Conservation (phyloP, 2,329 filamentous ascomycete species). For the Cordyceps javanica region DNA sequence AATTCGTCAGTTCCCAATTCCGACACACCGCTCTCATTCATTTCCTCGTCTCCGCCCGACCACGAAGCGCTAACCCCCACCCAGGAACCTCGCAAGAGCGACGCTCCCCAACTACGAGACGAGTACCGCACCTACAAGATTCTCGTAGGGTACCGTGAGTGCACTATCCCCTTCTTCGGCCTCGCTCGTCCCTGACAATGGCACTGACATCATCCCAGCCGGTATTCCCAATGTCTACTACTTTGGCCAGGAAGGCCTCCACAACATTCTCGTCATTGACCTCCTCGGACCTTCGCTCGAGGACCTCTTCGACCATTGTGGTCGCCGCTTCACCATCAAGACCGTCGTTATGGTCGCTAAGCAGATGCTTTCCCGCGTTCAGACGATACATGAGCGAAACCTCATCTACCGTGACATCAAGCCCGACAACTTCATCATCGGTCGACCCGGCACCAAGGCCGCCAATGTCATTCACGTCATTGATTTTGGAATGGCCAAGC, state of each 20-base stretch:
- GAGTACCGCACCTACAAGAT: constrained; percentile 99
- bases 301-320: constrained; percentile 96
- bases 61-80: background rate
- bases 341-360: constrained; percentile 99
- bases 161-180: constrained; percentile 25
- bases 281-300: constrained; percentile 90
- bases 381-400: constrained; percentile 96
- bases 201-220: constrained; percentile 46
- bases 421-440: constrained; percentile 98
- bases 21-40: background rate
- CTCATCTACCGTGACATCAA: constrained; percentile 99
- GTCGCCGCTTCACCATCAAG: constrained; percentile 90
- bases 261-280: constrained; percentile 98
- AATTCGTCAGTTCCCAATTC: constrained; percentile 68
- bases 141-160: constrained; percentile 94
- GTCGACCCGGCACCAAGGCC: constrained; percentile 84
- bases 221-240: constrained; percentile 99
- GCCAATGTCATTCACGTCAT: constrained; percentile 98
- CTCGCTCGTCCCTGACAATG: no score
- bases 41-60: background rate
- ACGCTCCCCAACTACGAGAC: constrained; percentile 94
- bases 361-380: constrained; percentile 95
- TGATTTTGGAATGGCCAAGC: constrained; percentile 99
- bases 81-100: constrained; percentile 97
- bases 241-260: constrained; percentile 95